A percentile compares a stretch with the other conserved stretches of the same genome.
Conservation (phyloP, 2,329 filamentous ascomycete species). For the Beauveria brongniartii region DNA sequence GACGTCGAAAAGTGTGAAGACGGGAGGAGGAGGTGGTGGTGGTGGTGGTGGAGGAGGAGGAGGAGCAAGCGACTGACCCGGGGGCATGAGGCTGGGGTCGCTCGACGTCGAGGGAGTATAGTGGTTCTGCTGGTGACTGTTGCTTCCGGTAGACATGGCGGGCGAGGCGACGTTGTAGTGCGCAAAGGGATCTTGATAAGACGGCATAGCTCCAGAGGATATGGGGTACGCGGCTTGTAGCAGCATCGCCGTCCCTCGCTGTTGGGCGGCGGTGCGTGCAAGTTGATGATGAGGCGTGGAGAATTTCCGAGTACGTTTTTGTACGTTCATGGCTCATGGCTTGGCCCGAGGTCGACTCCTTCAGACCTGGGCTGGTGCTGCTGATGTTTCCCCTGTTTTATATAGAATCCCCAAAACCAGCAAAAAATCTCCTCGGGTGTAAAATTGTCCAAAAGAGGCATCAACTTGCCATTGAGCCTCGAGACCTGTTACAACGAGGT, state of each 20-base stretch:
- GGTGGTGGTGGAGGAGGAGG: not conserved
- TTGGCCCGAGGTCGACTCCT: not conserved
- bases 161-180: slow-evolving; percentile 11
- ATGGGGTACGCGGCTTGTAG: slow-evolving; percentile 13
- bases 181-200: slow-evolving; percentile 7
- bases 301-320: not conserved
- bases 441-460: not conserved
- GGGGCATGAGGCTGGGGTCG: not conserved
- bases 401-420: not conserved
- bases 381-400: not conserved
- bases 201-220: slow-evolving; percentile 7
- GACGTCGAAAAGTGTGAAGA: not conserved
- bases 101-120: slow-evolving; percentile 15
- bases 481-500: not conserved
- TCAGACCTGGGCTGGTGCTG: not conserved
- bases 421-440: not conserved
- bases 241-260: slow-evolving; percentile 14
- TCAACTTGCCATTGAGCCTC: not conserved
- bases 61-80: not conserved
- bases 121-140: not conserved
- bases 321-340: slow-evolving; percentile 5
- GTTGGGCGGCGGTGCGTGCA: not conserved
- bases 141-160: slow-evolving; percentile 11
- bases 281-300: not conserved
- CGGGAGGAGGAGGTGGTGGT: not conserved